phyloP scores from a whole-genome alignment of 441 rosid genomes.

The Jatropha multifida region DNA sequence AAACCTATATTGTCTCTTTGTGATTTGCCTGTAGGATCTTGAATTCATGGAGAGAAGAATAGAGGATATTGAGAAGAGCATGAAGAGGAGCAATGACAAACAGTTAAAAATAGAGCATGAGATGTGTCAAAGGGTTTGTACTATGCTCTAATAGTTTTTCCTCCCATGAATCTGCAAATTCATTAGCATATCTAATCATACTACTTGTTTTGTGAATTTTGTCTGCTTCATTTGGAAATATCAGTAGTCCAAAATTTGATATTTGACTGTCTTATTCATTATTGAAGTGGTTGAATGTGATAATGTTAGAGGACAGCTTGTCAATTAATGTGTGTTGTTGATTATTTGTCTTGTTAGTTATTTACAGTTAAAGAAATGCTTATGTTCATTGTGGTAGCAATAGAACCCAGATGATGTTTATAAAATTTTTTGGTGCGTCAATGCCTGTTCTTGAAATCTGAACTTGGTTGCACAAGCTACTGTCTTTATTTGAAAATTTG shows the following conservation, averaged over 20 bases:
- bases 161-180: constrained; percentile 13
- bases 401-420: neutral
- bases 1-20: constrained; percentile 10
- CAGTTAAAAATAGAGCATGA: constrained; percentile 85
- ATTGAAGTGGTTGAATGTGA: neutral
- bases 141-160: constrained; percentile 5
- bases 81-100: constrained; percentile 99
- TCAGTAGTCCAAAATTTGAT: constrained; percentile 4
- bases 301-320: neutral
- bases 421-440: neutral
- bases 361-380: neutral
- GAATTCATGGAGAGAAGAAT: constrained; percentile 79
- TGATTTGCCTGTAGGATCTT: constrained; percentile 60
- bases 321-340: neutral
- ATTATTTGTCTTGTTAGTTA: neutral
- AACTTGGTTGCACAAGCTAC: neutral
- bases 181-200: neutral
- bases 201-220: too few relatives aligned
- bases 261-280: constrained; percentile 2
- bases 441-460: neutral
- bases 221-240: neutral
- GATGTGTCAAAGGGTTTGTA: constrained; percentile 65
- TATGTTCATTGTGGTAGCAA: neutral
- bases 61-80: constrained; percentile 95
- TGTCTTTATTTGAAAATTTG: neutral